Evolutionary conservation across 345 rosid genomes (phyloP).

Genomic region (Eucalyptus paniculata): DNA sequence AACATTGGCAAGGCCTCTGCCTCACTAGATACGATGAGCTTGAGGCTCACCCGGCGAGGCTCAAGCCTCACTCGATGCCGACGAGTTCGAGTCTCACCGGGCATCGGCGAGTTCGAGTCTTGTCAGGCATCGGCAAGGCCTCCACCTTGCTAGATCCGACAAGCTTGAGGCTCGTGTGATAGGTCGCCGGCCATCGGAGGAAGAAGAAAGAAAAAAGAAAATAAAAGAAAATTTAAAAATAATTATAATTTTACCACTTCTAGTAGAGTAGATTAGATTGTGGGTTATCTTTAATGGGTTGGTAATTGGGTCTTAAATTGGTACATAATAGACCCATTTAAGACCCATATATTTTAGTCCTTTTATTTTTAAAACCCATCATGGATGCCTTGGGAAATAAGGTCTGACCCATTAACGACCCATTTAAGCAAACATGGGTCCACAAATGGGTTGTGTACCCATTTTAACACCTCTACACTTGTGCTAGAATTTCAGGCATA

Average conservation of each 20-base stretch:
- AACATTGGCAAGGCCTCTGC: fast-evolving
- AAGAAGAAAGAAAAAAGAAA: too few relatives aligned
- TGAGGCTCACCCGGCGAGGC: fast-evolving
- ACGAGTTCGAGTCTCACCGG: fast-evolving
- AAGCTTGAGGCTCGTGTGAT: fast-evolving
- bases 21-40: fast-evolving
- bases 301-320: fast-evolving
- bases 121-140: fast-evolving
- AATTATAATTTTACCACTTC: too few relatives aligned
- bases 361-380: too few relatives aligned
- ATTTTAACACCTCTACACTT: background rate
- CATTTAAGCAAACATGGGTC: too few relatives aligned
- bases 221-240: too few relatives aligned
- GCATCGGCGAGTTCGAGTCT: too few relatives aligned
- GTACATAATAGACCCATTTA: too few relatives aligned
- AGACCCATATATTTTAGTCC: too few relatives aligned
- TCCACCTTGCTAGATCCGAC: fast-evolving
- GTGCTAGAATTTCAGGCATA: background rate
- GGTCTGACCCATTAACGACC: fast-evolving
- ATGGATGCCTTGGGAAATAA: too few relatives aligned
- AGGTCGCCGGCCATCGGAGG: fast-evolving
- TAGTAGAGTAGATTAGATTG: too few relatives aligned
- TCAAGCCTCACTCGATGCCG: fast-evolving
- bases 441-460: too few relatives aligned
- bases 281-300: too few relatives aligned